These are phyloP conservation scores for rapeseed (Brassica napus) DNA, from an alignment of 345 rosid species.

Conservation along the genomic window DNA sequence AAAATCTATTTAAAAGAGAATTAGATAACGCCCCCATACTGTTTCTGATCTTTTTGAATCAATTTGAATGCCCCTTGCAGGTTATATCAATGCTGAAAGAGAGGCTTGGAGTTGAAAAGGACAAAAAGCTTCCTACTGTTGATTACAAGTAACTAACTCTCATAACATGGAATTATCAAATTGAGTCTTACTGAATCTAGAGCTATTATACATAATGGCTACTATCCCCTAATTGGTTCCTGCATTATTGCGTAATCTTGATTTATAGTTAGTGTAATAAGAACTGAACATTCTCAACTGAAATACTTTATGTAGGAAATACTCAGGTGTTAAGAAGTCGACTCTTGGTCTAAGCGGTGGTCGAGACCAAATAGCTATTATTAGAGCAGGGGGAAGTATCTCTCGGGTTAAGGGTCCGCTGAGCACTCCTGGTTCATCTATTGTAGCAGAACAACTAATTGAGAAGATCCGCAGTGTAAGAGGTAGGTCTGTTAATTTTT, in stretches of 20 bases:
- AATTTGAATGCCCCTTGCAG: slow-evolving; percentile 47
- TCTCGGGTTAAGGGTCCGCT: slow-evolving; percentile 76
- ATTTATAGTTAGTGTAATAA: slow-evolving; percentile 5
- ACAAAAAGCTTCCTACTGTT: slow-evolving; percentile 70
- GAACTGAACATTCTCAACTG: not conserved
- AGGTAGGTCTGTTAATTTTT: slow-evolving; percentile 50
- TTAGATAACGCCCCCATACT: not conserved
- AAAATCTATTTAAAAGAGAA: not conserved
- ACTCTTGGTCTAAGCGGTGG: slow-evolving; percentile 92
- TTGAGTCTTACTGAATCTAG: slow-evolving; percentile 16
- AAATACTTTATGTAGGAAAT: slow-evolving; percentile 59
- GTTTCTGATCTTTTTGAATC: slow-evolving; percentile 10
- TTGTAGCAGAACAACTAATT: slow-evolving; percentile 78
- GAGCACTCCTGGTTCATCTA: slow-evolving; percentile 63
- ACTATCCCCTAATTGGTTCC: slow-evolving; percentile 1
- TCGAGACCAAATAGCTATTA: slow-evolving; percentile 73
- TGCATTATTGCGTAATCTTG: slow-evolving; percentile 9
- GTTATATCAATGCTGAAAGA: slow-evolving; percentile 79
- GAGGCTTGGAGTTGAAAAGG: slow-evolving; percentile 72
- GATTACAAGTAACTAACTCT: slow-evolving; percentile 63
- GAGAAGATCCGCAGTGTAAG: slow-evolving; percentile 81
- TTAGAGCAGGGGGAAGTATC: slow-evolving; percentile 92
- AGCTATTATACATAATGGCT: slow-evolving; percentile 17
- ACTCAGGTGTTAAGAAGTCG: slow-evolving; percentile 78
- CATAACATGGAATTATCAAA: slow-evolving; percentile 2